phyloP scores from a whole-genome alignment of 176 grass and related monocot species.

The Oryza australiensis region DNA sequence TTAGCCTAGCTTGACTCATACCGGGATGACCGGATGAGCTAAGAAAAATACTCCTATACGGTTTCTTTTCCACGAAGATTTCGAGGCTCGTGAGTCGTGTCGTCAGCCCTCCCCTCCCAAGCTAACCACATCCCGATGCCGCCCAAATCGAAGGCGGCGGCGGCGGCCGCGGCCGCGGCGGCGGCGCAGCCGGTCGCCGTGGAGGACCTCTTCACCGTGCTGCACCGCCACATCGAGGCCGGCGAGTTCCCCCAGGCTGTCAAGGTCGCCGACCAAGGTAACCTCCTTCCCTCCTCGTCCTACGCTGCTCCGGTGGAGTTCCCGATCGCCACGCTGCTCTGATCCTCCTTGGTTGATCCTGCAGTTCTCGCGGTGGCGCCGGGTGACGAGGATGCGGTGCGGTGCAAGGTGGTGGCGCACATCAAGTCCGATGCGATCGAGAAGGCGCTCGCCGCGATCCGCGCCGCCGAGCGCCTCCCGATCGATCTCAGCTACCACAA shows the following conservation, averaged over 20 bases:
- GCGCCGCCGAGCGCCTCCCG: slow-evolving; percentile 59
- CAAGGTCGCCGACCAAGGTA: slow-evolving; percentile 94
- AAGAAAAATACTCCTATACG: not conserved
- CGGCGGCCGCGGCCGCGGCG: slow-evolving; percentile 28
- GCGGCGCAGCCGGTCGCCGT: slow-evolving; percentile 43
- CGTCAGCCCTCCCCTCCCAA: not conserved
- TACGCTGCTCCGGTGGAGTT: not conserved
- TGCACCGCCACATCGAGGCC: slow-evolving; percentile 65
- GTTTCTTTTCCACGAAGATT: not conserved
- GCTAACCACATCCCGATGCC: slow-evolving; percentile 48
- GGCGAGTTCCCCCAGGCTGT: slow-evolving; percentile 50
- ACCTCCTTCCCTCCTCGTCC: not conserved
- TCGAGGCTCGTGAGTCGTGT: not conserved
- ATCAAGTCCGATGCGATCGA: slow-evolving; percentile 80
- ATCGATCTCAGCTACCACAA: slow-evolving; percentile 78
- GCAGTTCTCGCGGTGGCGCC: slow-evolving; percentile 73
- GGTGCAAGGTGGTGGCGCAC: slow-evolving; percentile 88
- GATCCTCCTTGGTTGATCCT: not conserved
- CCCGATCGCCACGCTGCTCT: slow-evolving; percentile 19
- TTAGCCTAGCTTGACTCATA: too few relatives aligned
- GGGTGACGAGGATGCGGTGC: slow-evolving; percentile 85
- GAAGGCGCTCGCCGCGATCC: slow-evolving; percentile 68
- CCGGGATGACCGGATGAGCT: not conserved
- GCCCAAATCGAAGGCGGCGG: slow-evolving; percentile 65
- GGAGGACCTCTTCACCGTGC: slow-evolving; percentile 78